Conservation (phyloP, 768 basidiomycete species). For the Tephrocybe sp. region DNA sequence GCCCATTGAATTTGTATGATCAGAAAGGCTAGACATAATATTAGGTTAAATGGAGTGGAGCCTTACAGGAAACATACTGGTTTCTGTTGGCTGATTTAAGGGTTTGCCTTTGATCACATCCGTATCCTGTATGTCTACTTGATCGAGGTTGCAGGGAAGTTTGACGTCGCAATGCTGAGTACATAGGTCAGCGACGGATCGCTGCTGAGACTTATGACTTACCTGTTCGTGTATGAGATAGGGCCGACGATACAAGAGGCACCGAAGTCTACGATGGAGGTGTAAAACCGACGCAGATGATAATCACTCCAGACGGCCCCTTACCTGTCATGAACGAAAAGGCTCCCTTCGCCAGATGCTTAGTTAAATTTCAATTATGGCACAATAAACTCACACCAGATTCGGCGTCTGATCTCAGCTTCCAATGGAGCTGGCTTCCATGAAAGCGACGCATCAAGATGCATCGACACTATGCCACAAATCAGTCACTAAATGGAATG, state of each 20-base stretch:
- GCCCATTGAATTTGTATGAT: constrained; percentile 16
- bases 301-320: not conserved
- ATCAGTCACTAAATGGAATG: too few species aligned
- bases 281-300: not conserved
- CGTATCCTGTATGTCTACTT: constrained; percentile 1
- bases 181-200: not conserved
- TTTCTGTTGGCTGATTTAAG: constrained; percentile 6
- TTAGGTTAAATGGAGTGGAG: not conserved
- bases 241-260: constrained; percentile 14
- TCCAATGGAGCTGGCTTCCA: too few species aligned
- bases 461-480: too few species aligned
- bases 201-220: not conserved
- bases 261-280: constrained; percentile 5
- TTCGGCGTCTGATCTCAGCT: too few species aligned
- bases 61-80: constrained; percentile 1
- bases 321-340: constrained; percentile 18
- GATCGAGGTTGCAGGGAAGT: constrained; percentile 7
- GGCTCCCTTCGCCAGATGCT: constrained; percentile 17
- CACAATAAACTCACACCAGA: too few species aligned
- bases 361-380: too few species aligned
- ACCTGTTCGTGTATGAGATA: constrained; percentile 16
- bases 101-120: constrained; percentile 3
- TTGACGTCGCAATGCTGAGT: constrained; percentile 13
- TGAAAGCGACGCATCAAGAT: too few species aligned
- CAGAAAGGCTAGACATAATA: constrained; percentile 7